Conservation (phyloP, 208 protist species). For the Trypanosoma mega region DNA sequence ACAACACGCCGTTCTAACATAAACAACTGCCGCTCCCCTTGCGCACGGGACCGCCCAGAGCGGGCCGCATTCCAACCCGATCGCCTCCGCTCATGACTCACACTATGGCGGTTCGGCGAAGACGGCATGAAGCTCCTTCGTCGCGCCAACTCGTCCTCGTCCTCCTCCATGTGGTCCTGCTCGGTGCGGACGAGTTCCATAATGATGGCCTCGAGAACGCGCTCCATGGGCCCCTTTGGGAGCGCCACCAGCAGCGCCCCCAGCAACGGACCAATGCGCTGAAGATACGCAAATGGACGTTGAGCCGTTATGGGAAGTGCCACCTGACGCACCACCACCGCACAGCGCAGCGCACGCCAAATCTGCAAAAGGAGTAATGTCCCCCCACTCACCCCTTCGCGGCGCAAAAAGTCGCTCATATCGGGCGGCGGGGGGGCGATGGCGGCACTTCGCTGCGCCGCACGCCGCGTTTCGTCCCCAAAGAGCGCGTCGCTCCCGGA, state of each 20-base stretch:
- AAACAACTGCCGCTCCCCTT: neutral
- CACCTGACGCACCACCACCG: slow-evolving; percentile 4
- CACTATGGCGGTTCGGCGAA: no score
- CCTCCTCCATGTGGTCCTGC: slow-evolving; percentile 1
- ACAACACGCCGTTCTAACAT: slow-evolving; percentile 17
- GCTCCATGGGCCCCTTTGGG: neutral
- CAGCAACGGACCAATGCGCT: slow-evolving; percentile 20
- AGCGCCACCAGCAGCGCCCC: slow-evolving; percentile 19
- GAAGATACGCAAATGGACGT: slow-evolving; percentile 22
- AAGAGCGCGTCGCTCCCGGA: no score
- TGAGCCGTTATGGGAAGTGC: slow-evolving; percentile 9
- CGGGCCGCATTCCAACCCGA: no score
- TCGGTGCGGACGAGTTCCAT: neutral
- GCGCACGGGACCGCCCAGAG: no score
- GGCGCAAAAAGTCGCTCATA: neutral
- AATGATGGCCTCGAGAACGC: slow-evolving; percentile 2
- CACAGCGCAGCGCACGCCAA: slow-evolving; percentile 28
- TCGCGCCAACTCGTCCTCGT: neutral
- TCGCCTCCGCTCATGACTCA: no score
- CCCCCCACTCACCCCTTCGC: slow-evolving; percentile 15
- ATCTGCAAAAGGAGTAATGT: slow-evolving; percentile 16
- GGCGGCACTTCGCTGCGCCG: no score
- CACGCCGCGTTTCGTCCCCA: no score
- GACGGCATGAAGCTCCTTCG: no score
- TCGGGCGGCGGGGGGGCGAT: slow-evolving; percentile 1